These are phyloP conservation scores for Xylariaceae sp. DNA, from an alignment of 2,329 filamentous ascomycete genomes.

Conservation along the genomic window DNA sequence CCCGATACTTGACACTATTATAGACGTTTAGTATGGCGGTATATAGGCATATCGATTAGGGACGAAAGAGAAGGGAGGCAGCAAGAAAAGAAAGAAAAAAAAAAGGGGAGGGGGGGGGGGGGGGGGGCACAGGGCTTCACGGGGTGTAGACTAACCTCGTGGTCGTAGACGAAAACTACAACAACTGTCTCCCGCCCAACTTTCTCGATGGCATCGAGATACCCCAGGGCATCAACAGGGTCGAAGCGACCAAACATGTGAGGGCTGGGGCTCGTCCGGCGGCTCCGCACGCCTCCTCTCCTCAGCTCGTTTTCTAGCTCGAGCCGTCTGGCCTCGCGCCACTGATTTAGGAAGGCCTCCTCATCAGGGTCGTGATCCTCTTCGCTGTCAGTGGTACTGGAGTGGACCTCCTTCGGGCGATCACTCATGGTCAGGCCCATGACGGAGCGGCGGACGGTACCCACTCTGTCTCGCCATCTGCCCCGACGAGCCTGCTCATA, in stretches of 20 bases:
- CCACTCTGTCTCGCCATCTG: conserved; percentile 50
- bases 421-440: conserved; percentile 44
- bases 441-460: conserved; percentile 49
- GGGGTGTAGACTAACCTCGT: conserved; percentile 55
- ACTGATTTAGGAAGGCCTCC: conserved; percentile 74
- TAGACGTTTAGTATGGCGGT: conserved; percentile 20
- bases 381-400: conserved; percentile 39
- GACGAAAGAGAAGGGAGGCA: background rate
- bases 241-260: conserved; percentile 74
- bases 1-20: conserved; percentile 69
- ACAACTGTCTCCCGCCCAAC: conserved; percentile 75
- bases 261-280: conserved; percentile 70
- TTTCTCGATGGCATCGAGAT: conserved; percentile 94
- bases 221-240: conserved; percentile 82
- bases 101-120: background rate
- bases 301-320: conserved; percentile 65
- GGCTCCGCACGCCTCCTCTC: conserved; percentile 48
- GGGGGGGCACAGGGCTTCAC: background rate
- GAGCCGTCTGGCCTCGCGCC: conserved; percentile 73
- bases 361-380: conserved; percentile 57
- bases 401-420: conserved; percentile 26
- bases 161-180: conserved; percentile 89
- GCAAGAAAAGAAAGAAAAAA: background rate
- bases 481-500: conserved; percentile 62
- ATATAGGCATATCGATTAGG: conserved; percentile 8